Percentiles rank a stretch among this genome's conserved stretches.
These are phyloP conservation scores for Chalciporus pseudorubinellus DNA, from an alignment of 768 basidiomycete species.

Conservation along the genomic window DNA sequence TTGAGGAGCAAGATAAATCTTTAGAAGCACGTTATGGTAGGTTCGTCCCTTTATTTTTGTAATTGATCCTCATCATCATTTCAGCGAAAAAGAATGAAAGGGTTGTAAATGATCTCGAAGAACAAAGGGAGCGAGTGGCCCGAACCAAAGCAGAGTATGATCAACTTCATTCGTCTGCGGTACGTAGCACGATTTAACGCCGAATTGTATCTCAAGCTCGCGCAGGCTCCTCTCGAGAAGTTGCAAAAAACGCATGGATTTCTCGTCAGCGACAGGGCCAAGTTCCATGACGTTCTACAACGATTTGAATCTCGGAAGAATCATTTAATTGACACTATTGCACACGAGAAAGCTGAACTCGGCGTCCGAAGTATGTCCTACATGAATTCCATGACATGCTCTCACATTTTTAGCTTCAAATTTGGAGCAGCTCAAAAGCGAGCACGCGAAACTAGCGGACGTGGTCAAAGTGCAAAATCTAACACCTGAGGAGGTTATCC, in stretches of 20 bases:
- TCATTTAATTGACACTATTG: conserved; percentile 63
- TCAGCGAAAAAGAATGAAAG: conserved; percentile 70
- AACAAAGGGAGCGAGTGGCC: conserved; percentile 46
- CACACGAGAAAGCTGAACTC: conserved; percentile 65
- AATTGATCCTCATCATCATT: background rate
- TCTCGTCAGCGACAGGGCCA: conserved; percentile 70
- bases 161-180: conserved; percentile 61
- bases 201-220: background rate
- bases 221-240: conserved; percentile 62
- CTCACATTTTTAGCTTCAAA: conserved; percentile 45
- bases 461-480: conserved; percentile 87
- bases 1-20: conserved; percentile 64
- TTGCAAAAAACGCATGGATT: conserved; percentile 60
- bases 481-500: conserved; percentile 83
- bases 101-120: conserved; percentile 62
- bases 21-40: conserved; percentile 78
- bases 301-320: conserved; percentile 69
- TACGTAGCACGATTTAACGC: conserved; percentile 27
- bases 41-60: conserved; percentile 14
- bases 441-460: conserved; percentile 59
- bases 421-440: conserved; percentile 60
- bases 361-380: conserved; percentile 46
- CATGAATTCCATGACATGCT: background rate
- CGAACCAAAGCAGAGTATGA: conserved; percentile 52
- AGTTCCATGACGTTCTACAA: conserved; percentile 72